Evolutionary conservation across 1,284 basidiomycete species (phyloP), one percentile per base, ranked within the genome.

Genomic region (Cutaneotrichosporon cutaneum): DNA sequence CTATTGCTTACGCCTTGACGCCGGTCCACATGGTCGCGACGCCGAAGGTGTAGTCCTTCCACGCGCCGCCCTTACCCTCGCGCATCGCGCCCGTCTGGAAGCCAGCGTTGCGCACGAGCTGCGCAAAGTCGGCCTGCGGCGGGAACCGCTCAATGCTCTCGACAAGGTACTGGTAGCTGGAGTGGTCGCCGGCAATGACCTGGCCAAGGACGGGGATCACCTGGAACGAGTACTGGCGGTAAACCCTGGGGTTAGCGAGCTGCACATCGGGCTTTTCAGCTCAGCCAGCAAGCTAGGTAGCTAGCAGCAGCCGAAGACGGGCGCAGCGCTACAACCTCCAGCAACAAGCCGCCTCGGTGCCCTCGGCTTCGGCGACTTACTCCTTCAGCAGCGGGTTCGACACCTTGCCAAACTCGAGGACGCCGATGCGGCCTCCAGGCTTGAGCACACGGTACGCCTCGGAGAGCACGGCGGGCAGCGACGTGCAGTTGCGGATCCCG

Each of bases 131-230:
- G 26, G 86, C 82, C 79, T 98, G 95, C 22, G 87, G 83, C 35
- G 95, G 95, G 83, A 99, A 99, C 69, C 87, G 87, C 61, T 94
- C 90, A 72, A 99, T 99, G 39, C 94, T 97, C 81, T 99, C 96
- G 56, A 99, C 92, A 48, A 99, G 85, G 79, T 99, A 99, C 79
- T 96, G 92, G 80, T 99, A 99, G 21, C 94, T 96, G 33, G 87
- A 90, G 39, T 94, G 86, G 79, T 99, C 95, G 4, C 91, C 91
- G 9, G 94, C 92, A n/a, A 99, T 83, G 71, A 99, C 89, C 56
- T 94, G 94, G 26, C 96, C 96, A 47, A 99, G 81, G 22, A 96
- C 84, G 5, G 96, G 96, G 72, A 99, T 94, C 62, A 98, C 85
- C 6, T 90, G 88, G 85, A 99, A 99, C 13, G 95, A 98, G 79